Evolutionary conservation across 1,139 yeast species (phyloP).

Genomic region (Taiozyma sp.): DNA sequence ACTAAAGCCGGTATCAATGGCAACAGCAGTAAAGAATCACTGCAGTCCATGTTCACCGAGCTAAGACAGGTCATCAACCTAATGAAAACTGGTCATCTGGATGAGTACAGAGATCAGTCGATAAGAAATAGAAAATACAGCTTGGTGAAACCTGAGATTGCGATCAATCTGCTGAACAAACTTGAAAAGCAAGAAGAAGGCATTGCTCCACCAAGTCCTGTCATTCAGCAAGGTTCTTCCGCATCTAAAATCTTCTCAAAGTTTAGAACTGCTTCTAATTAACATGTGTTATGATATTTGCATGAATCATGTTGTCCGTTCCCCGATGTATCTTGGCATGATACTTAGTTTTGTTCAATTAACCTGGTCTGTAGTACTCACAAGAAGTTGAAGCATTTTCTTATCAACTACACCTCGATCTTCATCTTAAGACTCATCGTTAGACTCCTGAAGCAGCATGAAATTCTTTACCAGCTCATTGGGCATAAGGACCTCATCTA

Average conservation of each 20-base stretch:
- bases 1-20: conserved; percentile 8
- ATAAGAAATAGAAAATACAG: conserved; percentile 56
- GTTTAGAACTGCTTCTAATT: conserved; percentile 1
- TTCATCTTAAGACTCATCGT: not conserved
- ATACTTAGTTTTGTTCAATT: too few relatives aligned
- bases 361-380: not conserved
- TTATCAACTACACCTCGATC: not conserved
- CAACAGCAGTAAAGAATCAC: conserved; percentile 24
- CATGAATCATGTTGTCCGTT: not conserved
- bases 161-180: conserved; percentile 44
- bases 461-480: not conserved
- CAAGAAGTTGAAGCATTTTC: not conserved
- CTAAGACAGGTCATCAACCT: conserved; percentile 61
- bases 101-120: conserved; percentile 49
- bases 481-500: not conserved
- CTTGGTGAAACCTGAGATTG: conserved; percentile 57
- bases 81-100: conserved; percentile 43
- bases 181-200: conserved; percentile 2
- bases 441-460: not conserved
- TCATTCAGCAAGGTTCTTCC: conserved; percentile 3
- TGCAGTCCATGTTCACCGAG: conserved; percentile 52
- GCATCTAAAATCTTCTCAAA: conserved; percentile 8
- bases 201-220: conserved; percentile 1
- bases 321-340: too few relatives aligned
- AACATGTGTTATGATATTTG: not conserved